Percentiles rank a stretch among this genome's conserved stretches.
phyloP scores from a whole-genome alignment of 1,139 yeast species.

The Yamadazyma atmosphaerica region DNA sequence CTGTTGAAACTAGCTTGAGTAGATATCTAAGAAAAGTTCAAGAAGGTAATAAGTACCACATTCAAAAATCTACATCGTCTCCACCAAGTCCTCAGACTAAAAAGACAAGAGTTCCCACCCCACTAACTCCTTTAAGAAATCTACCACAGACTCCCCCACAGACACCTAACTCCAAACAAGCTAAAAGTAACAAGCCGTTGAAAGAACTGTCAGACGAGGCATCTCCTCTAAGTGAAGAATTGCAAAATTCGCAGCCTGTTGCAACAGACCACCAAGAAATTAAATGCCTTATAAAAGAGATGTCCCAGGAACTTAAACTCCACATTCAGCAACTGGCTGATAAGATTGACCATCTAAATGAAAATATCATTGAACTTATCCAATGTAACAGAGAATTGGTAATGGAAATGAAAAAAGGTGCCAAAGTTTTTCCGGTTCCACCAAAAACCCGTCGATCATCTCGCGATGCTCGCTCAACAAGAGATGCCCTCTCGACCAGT shows the following conservation, averaged over 20 bases:
- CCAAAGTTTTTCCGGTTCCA: not conserved
- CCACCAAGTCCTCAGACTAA: not conserved
- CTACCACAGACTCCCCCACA: not conserved
- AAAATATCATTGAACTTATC: conserved; percentile 4
- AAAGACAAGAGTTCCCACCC: not conserved
- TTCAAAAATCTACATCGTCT: not conserved
- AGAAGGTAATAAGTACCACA: conserved; percentile 7
- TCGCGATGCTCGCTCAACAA: too few species aligned
- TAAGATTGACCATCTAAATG: conserved; percentile 10
- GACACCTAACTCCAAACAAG: not conserved
- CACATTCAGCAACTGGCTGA: conserved; percentile 3
- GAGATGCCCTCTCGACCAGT: too few species aligned
- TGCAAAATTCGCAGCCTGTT: not conserved
- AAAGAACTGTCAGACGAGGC: too few species aligned
- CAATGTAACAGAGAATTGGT: conserved; percentile 5
- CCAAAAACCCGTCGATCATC: not conserved
- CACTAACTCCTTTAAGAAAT: not conserved
- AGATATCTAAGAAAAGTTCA: conserved; percentile 6
- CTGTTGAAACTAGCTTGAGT: conserved; percentile 2
- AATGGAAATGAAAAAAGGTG: conserved; percentile 1
- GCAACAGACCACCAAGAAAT: not conserved
- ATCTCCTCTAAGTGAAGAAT: not conserved
- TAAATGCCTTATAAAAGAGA: not conserved
- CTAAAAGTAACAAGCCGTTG: too few species aligned
- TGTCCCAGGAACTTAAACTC: not conserved